A percentile compares a stretch with the other conserved stretches of the same genome.
phyloP scores from a whole-genome alignment of 495 filamentous ascomycete genomes.

The Aspergillus panamensis region DNA sequence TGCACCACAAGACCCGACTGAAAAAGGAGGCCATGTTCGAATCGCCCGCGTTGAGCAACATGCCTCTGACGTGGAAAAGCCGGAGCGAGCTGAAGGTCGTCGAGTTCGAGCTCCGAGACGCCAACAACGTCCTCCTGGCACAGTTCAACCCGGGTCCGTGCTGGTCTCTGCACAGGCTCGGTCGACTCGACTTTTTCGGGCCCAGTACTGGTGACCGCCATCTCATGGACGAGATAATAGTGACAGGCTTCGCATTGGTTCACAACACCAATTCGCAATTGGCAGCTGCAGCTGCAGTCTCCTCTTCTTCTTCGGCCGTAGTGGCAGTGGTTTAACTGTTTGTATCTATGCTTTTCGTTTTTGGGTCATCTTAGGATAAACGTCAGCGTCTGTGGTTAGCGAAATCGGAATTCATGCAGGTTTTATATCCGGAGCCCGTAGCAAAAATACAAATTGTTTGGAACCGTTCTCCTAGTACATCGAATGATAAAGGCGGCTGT shows the following conservation, averaged over 20 bases:
- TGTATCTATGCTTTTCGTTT: too few relatives aligned
- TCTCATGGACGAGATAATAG: constrained; percentile 13
- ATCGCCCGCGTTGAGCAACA: constrained; percentile 6
- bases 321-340: neutral
- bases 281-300: neutral
- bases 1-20: constrained; percentile 2
- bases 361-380: too few relatives aligned
- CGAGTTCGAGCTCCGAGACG: constrained; percentile 14
- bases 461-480: too few relatives aligned
- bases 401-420: too few relatives aligned
- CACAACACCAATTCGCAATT: constrained; percentile 2
- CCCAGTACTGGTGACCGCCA: neutral
- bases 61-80: constrained; percentile 7
- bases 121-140: constrained; percentile 6
- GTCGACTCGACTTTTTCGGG: constrained; percentile 8
- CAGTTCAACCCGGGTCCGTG: constrained; percentile 9
- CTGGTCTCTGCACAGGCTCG: constrained; percentile 1
- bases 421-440: too few relatives aligned
- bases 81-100: constrained; percentile 8
- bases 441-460: too few relatives aligned
- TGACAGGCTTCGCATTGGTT: constrained; percentile 10
- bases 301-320: neutral
- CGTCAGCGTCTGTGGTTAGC: too few relatives aligned
- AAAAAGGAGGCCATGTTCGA: constrained; percentile 6
- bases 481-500: too few relatives aligned